Evolutionary conservation across 805 yeast species (phyloP).

Genomic region (Yarrowia divulgata): DNA sequence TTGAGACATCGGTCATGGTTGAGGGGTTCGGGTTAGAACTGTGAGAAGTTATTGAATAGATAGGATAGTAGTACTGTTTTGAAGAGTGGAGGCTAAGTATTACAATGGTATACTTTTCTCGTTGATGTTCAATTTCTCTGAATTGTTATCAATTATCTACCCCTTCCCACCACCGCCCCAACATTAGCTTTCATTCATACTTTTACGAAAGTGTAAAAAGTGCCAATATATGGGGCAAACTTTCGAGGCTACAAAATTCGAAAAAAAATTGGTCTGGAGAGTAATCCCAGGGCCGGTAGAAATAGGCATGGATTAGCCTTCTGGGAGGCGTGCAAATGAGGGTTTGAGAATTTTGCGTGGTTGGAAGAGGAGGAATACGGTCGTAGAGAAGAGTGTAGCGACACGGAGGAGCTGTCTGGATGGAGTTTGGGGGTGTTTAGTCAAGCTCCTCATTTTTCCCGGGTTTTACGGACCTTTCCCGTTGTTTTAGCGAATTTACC

Average conservation of each 20-base stretch:
- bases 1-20: neutral
- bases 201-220: conserved; percentile 35
- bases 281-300: conserved; percentile 36
- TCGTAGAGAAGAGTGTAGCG: too few species aligned
- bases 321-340: neutral
- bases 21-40: too few species aligned
- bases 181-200: conserved; percentile 29
- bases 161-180: neutral
- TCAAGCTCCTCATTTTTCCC: too few species aligned
- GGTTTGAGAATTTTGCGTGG: conserved; percentile 17
- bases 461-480: too few species aligned
- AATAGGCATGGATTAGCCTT: conserved; percentile 29
- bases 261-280: neutral
- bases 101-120: too few species aligned
- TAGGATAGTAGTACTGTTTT: too few species aligned
- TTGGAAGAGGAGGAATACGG: neutral
- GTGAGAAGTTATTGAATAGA: too few species aligned
- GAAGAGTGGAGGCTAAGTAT: too few species aligned
- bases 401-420: too few species aligned
- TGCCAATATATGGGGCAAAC: conserved; percentile 37
- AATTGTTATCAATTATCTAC: neutral
- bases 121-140: too few species aligned
- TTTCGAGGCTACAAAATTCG: neutral
- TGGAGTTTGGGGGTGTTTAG: too few species aligned
- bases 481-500: too few species aligned